These are phyloP conservation scores for Petrea volubilis DNA, from an alignment of 257 asterid genomes.

Conservation along the genomic window DNA sequence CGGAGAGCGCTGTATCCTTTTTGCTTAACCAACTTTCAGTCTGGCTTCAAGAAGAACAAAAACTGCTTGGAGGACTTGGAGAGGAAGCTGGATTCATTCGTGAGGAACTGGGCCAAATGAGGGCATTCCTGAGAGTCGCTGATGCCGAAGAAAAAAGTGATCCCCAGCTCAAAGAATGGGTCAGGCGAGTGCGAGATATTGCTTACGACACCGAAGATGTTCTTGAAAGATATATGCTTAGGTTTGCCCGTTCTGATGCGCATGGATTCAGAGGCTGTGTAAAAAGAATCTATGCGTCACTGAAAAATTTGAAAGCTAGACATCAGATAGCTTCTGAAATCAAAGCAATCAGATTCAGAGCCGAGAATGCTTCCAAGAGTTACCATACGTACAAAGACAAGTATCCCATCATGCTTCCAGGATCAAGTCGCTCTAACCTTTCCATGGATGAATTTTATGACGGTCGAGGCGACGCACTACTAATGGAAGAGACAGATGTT, in stretches of 20 bases:
- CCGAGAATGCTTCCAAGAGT: not conserved
- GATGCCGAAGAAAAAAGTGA: constrained; percentile 34
- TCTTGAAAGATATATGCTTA: constrained; percentile 31
- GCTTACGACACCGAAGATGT: constrained; percentile 39
- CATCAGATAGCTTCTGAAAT: constrained; percentile 22
- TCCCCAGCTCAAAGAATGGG: constrained; percentile 32
- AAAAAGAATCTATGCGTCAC: not conserved
- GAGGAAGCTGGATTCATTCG: constrained; percentile 17
- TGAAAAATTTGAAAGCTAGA: constrained; percentile 12
- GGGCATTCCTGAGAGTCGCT: constrained; percentile 33
- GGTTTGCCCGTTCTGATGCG: not conserved
- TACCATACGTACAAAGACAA: constrained; percentile 13
- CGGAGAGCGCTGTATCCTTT: constrained; percentile 21
- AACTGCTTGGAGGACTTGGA: constrained; percentile 11
- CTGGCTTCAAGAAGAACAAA: constrained; percentile 13
- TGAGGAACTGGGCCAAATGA: constrained; percentile 32
- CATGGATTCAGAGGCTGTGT: not conserved
- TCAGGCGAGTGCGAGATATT: constrained; percentile 36
- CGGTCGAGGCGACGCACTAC: constrained; percentile 11
- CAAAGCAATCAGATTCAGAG: constrained; percentile 12
- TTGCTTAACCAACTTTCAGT: constrained; percentile 25
- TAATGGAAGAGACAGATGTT: not conserved
- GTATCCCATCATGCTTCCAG: not conserved
- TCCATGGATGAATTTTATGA: constrained; percentile 12
- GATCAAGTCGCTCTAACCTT: not conserved